Evolutionary conservation across 345 rosid genomes (phyloP).

Genomic region (Eutrema heterophyllum): DNA sequence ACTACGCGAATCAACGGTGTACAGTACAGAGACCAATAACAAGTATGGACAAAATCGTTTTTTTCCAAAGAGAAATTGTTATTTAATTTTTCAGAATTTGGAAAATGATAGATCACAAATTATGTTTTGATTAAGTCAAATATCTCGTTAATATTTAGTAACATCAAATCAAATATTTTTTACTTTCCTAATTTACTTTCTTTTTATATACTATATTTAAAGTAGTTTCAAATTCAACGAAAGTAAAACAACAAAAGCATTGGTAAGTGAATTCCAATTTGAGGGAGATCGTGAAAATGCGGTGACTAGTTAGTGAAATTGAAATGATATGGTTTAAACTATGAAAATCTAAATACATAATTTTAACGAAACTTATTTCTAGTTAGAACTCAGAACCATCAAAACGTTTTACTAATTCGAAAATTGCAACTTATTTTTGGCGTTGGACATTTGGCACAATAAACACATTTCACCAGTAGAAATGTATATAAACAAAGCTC

Average conservation of each 20-base stretch:
- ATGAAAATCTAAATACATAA: neutral
- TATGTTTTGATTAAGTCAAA: no score
- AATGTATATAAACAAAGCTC: neutral
- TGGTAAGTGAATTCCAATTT: slow-evolving; percentile 1
- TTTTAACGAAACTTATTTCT: neutral
- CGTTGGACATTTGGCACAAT: no score
- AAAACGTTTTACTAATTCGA: neutral
- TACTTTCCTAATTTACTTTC: neutral
- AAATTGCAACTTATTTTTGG: neutral
- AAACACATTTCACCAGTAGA: neutral
- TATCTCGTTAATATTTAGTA: no score
- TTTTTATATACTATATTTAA: neutral
- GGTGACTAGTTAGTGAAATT: neutral
- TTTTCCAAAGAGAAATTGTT: no score
- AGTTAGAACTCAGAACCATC: neutral
- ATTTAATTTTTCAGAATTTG: no score
- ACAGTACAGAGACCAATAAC: no score
- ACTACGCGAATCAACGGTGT: no score
- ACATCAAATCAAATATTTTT: slow-evolving; percentile 20
- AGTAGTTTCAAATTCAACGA: slow-evolving; percentile 1
- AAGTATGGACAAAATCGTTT: no score
- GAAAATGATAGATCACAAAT: no score
- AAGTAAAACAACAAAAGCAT: neutral
- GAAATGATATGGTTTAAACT: neutral
- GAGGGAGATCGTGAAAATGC: neutral